Evolutionary conservation across 208 protist species (phyloP).

Genomic region (Angomonas deanei): DNA sequence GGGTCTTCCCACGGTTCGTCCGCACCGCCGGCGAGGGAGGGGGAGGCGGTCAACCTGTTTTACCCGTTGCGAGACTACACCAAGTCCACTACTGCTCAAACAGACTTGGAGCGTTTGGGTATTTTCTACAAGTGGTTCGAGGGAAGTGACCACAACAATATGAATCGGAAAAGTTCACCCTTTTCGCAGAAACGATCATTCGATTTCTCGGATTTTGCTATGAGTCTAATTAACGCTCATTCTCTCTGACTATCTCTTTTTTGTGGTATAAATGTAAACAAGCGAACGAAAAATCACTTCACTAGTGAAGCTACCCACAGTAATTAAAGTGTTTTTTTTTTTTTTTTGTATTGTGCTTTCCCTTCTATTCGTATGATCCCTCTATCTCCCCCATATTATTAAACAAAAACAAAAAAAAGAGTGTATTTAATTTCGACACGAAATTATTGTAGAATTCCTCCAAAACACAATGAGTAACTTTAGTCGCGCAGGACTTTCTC

Average conservation of each 20-base stretch:
- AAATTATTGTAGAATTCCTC: too few species aligned
- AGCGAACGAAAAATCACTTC: too few species aligned
- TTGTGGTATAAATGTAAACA: too few species aligned
- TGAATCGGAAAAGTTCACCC: conserved; percentile 19
- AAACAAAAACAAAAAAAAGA: too few species aligned
- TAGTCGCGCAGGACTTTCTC: neutral
- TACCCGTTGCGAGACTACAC: too few species aligned
- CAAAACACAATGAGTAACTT: neutral
- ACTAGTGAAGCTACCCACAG: too few species aligned
- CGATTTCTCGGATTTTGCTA: conserved; percentile 27
- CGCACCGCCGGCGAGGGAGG: neutral
- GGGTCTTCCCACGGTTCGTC: neutral
- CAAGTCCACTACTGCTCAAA: conserved; percentile 12
- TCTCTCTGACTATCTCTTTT: too few species aligned
- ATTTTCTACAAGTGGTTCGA: conserved; percentile 40
- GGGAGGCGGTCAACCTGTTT: conserved; percentile 1
- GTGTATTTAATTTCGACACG: too few species aligned
- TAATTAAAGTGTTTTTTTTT: conserved; percentile 4
- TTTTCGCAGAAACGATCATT: conserved; percentile 17
- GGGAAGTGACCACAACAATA: conserved; percentile 65
- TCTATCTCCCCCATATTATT: neutral
- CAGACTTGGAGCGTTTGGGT: conserved; percentile 11
- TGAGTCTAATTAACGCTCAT: neutral
- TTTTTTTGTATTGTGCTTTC: conserved; percentile 4
- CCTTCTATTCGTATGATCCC: neutral